These are phyloP conservation scores for Beauveria sp. DNA, from an alignment of 2,329 filamentous ascomycete species.

Conservation along the genomic window DNA sequence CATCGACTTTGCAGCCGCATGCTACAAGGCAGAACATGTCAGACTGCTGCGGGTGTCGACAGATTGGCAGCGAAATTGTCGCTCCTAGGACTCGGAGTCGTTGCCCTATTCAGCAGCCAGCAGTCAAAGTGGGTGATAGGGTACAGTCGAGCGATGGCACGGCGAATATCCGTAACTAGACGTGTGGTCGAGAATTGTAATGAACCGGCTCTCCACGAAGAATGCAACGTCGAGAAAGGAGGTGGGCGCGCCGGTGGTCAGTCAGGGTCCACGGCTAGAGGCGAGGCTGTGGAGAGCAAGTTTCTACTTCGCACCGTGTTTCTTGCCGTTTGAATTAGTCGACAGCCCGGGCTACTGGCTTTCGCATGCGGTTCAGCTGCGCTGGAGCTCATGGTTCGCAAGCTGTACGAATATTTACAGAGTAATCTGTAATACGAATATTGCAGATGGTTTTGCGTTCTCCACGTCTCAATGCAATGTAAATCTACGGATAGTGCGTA, in stretches of 20 bases:
- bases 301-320: too few relatives aligned
- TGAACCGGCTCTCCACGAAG: not conserved
- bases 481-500: too few relatives aligned
- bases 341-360: too few relatives aligned
- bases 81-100: not conserved
- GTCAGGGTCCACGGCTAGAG: too few relatives aligned
- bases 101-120: not conserved
- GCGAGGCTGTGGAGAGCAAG: too few relatives aligned
- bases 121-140: not conserved
- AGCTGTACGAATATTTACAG: not conserved
- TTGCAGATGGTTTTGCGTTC: not conserved
- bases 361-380: too few relatives aligned
- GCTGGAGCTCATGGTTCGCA: not conserved
- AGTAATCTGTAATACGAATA: too few relatives aligned
- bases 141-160: not conserved
- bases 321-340: not conserved
- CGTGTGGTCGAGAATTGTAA: not conserved
- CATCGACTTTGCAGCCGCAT: not conserved
- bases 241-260: not conserved
- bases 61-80: not conserved
- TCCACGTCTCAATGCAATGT: not conserved
- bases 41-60: not conserved
- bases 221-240: conserved; percentile 4
- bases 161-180: not conserved
- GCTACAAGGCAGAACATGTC: not conserved